Evolutionary conservation across 1,139 yeast species (phyloP), one percentile per base, ranked within the genome.

Genomic region (Ogataea hybrid): DNA sequence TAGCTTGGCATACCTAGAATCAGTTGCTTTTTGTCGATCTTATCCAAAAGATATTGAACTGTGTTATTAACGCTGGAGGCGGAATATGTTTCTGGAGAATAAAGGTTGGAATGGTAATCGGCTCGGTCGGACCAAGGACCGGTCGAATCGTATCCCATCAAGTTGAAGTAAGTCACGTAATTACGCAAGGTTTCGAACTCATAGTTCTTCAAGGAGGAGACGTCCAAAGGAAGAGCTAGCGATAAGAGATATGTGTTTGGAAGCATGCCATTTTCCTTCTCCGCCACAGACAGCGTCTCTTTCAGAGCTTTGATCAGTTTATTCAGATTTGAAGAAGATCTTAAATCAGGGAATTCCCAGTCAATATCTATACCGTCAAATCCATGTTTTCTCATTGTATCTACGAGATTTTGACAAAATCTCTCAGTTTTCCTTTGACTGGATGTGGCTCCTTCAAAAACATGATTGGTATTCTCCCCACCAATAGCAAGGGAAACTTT

Each of bases 301-400:
- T 84, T 68, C 12, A 86, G 54, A 10, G 47, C 51, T 22, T 54
- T 54, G 9, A 85, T 62, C 28, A 87, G 53, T 10, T 62, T 60
- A 1, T 77, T 68, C 45, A 81, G 72, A 4, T 61, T 59, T 1
- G 52, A 42, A 1, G 79, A 78, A 47, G 86, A 82, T 1, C 59
- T 53, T 3, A 54, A 52, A 32, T 63, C 69, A 17, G 97, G 96
- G 35, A 83, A 90, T 61, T 92, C 98, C 97, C 97, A 92, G 63
- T 92, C 98, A 27, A 92, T 66, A 61, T 92, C 98, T 38, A 92
- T 69, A 0, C 98, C 97, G 60, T 92, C 97, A 55, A 92, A 80
- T 0, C 86, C 84, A 56, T 79, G 74, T 39, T 70, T 64, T 3
- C 63, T 50, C 55, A 87, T 68, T 25, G 76, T 62, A 0, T 63